Percentiles rank a stretch among this genome's conserved stretches.
Evolutionary conservation across 768 basidiomycete genomes (phyloP).

Genomic region (Arthromyces matolae): DNA sequence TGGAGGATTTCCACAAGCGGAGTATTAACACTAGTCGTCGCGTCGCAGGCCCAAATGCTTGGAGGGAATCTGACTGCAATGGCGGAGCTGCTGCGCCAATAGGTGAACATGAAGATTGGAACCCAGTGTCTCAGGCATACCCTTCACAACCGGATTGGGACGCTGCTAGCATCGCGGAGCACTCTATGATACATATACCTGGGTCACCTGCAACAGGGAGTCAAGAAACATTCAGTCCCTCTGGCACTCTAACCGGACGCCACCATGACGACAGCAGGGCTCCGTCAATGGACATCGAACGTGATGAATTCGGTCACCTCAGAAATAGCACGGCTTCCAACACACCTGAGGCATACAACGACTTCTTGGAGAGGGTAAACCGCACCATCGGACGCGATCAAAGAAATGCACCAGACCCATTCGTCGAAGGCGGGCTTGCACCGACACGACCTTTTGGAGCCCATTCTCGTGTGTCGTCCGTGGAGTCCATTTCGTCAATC

Average conservation of each 20-base stretch:
- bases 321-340: constrained; percentile 28
- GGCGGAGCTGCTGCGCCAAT: constrained; percentile 45
- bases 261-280: constrained; percentile 38
- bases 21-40: constrained; percentile 71
- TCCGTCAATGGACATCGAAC: constrained; percentile 49
- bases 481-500: constrained; percentile 90
- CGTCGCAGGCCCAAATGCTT: constrained; percentile 69
- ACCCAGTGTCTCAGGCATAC: constrained; percentile 60
- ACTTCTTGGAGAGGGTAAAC: constrained; percentile 87
- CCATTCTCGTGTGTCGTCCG: constrained; percentile 77
- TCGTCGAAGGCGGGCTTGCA: constrained; percentile 58
- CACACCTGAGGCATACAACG: constrained; percentile 51
- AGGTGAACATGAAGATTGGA: constrained; percentile 75
- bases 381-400: constrained; percentile 78
- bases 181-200: constrained; percentile 36
- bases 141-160: constrained; percentile 81
- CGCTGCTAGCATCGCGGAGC: constrained; percentile 48
- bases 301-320: constrained; percentile 46
- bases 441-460: constrained; percentile 75
- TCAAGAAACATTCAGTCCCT: constrained; percentile 49
- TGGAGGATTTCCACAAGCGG: constrained; percentile 91
- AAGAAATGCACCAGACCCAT: constrained; percentile 78
- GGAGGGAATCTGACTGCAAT: constrained; percentile 70
- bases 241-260: constrained; percentile 32
- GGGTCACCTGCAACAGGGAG: constrained; percentile 64